Base-by-base conservation (phyloP, 176 grass and related monocot genomes). In the Musa beccarii region DNA sequence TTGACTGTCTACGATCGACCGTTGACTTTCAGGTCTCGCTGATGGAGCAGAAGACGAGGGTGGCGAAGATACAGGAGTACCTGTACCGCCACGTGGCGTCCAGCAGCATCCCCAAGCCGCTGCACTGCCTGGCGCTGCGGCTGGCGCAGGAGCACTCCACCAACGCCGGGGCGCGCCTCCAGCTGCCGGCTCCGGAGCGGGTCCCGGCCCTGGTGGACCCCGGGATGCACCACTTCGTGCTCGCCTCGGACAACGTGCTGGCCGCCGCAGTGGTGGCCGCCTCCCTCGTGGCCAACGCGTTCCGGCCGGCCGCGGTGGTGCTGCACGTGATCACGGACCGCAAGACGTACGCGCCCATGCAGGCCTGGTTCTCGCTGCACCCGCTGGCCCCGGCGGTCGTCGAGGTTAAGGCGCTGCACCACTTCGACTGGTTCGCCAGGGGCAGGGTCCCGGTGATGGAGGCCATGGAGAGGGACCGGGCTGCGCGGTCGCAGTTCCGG, bases 71-170 rank as follows among this genome's bases (percentile, higher is more conserved):
- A 34, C 61, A 66, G 61, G 75, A 77, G 75, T 77, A 77, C 61
- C 61, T 77, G 19, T 77, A 77, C 75, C 75, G 75, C 59, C 75
- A 77, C 49, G 75, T 77, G 49, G 75, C 75, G 61, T 77, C 75
- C 11, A 53, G 34, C 59, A 77, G 75, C 59, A 77, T 77, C 61
- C 75, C 75, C 8, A 77, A 77, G 61, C 75, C 59, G 49, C 75
- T 77, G 5, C 50, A 77, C n/a, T 77, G 75, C 61, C 3, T 77
- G 61, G 59, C 75, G 21, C 75, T 77, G 11, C 59, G 43, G 11
- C 75, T 77, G 49, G 75, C 61, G 20, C 75, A 77, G 3, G 75
- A 77, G 59, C 75, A 77, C 29, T 77, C 75, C 75, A 77, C 75
- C 49, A 77, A 77, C 61, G 43, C 75, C 11, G 61, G 19, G 8